Percentiles rank a stretch among this genome's conserved stretches.
These are phyloP conservation scores for Huntiella bhutanensis DNA, from an alignment of 2,329 filamentous ascomycete genomes.

Conservation along the genomic window DNA sequence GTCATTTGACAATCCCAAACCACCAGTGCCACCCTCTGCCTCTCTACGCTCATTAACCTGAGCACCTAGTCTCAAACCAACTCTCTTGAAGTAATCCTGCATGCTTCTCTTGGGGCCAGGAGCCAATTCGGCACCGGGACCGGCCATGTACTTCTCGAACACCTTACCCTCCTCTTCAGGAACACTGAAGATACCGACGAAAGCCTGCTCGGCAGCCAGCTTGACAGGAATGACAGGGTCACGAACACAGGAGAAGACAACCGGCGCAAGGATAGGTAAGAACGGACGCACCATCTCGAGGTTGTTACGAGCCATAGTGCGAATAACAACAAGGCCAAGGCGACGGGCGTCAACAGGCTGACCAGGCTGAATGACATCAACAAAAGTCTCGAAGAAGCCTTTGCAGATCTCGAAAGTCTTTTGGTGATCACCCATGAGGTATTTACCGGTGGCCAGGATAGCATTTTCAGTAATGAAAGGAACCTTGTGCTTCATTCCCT, in stretches of 20 bases:
- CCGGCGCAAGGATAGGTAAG: conserved; percentile 56
- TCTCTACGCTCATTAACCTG: conserved; percentile 81
- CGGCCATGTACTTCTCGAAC: conserved; percentile 78
- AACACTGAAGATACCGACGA: conserved; percentile 76
- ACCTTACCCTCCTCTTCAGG: conserved; percentile 70
- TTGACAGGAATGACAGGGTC: conserved; percentile 91
- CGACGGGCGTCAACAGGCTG: conserved; percentile 67
- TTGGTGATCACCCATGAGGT: conserved; percentile 46
- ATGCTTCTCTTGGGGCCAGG: conserved; percentile 70
- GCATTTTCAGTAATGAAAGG: conserved; percentile 75
- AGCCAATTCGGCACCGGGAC: conserved; percentile 44
- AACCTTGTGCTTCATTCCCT: conserved; percentile 59
- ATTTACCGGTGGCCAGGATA: conserved; percentile 80
- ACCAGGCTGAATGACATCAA: conserved; percentile 57
- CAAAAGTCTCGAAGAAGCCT: conserved; percentile 60
- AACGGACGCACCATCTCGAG: conserved; percentile 69
- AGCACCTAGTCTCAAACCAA: conserved; percentile 63
- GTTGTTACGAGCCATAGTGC: conserved; percentile 64
- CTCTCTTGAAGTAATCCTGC: conserved; percentile 91
- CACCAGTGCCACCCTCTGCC: conserved; percentile 75
- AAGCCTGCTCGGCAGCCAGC: conserved; percentile 82
- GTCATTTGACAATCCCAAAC: conserved; percentile 70
- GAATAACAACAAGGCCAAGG: conserved; percentile 67
- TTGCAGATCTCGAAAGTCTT: conserved; percentile 62
- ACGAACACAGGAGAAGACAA: conserved; percentile 76